phyloP scores from a whole-genome alignment of 495 filamentous ascomycete species.

The Diplogelasinospora grovesii region DNA sequence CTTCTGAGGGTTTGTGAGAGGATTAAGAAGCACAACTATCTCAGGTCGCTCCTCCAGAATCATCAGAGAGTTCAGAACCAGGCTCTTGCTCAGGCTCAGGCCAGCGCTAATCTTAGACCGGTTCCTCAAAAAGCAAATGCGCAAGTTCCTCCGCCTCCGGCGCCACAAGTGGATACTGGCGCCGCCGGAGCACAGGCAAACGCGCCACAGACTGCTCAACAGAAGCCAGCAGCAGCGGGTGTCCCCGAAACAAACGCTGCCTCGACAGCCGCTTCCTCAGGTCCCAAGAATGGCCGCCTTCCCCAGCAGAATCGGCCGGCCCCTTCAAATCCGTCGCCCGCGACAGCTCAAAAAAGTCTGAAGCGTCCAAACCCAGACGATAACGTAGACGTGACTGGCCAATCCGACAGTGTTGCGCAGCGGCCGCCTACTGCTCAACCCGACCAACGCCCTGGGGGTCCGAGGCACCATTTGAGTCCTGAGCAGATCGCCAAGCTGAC shows the following conservation, averaged over 20 bases:
- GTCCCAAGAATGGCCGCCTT: neutral
- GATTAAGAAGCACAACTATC: neutral
- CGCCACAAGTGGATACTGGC: neutral
- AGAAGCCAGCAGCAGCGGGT: neutral
- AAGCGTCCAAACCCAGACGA: slow-evolving; percentile 3
- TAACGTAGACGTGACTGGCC: neutral
- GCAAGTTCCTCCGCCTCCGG: neutral
- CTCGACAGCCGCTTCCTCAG: neutral
- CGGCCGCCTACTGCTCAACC: slow-evolving; percentile 18
- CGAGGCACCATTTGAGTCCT: slow-evolving; percentile 23
- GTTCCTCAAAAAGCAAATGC: slow-evolving; percentile 25
- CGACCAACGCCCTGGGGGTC: slow-evolving; percentile 4
- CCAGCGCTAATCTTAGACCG: slow-evolving; percentile 32
- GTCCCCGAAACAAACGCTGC: neutral
- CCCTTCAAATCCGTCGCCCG: neutral
- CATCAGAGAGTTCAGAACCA: too few relatives aligned
- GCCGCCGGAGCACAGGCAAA: neutral
- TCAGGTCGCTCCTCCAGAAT: too few relatives aligned
- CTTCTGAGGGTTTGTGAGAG: neutral
- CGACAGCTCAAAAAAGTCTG: neutral
- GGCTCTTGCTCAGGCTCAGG: too few relatives aligned
- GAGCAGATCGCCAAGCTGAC: slow-evolving; percentile 48
- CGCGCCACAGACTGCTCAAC: neutral
- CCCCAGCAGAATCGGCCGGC: neutral
- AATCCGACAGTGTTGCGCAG: slow-evolving; percentile 21